These are phyloP conservation scores for Porphyrellus sp. DNA, from an alignment of 1,284 basidiomycete genomes.

Conservation along the genomic window DNA sequence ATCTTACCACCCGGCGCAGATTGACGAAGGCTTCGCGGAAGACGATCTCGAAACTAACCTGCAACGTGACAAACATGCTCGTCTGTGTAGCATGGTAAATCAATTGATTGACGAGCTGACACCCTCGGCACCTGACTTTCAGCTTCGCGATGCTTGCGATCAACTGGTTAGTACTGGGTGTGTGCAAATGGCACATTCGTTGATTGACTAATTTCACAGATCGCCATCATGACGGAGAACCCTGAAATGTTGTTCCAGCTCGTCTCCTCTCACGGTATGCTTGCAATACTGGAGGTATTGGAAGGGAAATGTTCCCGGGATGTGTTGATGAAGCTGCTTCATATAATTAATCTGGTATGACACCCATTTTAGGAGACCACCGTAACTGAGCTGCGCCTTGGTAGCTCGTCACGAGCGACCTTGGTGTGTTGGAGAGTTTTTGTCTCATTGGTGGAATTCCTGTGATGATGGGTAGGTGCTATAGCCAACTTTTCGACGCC, in stretches of 20 bases:
- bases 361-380: neutral
- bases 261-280: slow-evolving; percentile 89
- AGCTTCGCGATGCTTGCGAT: slow-evolving; percentile 80
- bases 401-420: slow-evolving; percentile 83
- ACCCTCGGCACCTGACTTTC: slow-evolving; percentile 76
- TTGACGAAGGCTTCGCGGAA: slow-evolving; percentile 87
- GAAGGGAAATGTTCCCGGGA: slow-evolving; percentile 83
- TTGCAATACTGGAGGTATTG: slow-evolving; percentile 89
- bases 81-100: slow-evolving; percentile 76
- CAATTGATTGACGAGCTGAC: slow-evolving; percentile 85
- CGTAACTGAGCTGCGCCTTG: slow-evolving; percentile 11
- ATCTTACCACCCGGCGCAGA: slow-evolving; percentile 42
- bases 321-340: slow-evolving; percentile 78
- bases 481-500: neutral
- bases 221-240: slow-evolving; percentile 74
- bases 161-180: slow-evolving; percentile 62
- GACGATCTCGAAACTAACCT: slow-evolving; percentile 88
- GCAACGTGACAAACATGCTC: slow-evolving; percentile 86
- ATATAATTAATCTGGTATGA: slow-evolving; percentile 85
- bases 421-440: slow-evolving; percentile 90
- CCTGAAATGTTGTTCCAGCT: slow-evolving; percentile 91
- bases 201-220: slow-evolving; percentile 43
- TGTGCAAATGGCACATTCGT: neutral
- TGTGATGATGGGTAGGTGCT: slow-evolving; percentile 77
- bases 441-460: slow-evolving; percentile 93